Conservation (phyloP, 2,329 filamentous ascomycete species). For the Mollisia scopiformis region DNA sequence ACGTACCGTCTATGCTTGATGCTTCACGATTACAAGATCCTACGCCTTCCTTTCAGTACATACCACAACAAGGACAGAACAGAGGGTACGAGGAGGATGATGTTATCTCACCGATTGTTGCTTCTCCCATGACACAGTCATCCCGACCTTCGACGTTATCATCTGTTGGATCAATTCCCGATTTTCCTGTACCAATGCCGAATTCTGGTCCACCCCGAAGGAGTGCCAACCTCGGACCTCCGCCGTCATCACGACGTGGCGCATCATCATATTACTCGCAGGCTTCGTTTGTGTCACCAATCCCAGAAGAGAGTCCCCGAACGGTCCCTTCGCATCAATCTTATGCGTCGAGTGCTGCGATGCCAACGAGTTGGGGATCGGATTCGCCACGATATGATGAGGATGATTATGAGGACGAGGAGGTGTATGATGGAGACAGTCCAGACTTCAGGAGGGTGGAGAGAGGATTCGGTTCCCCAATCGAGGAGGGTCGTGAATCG, state of each 20-base stretch:
- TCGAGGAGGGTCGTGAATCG: slow-evolving; percentile 33
- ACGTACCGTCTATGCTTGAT: slow-evolving; percentile 62
- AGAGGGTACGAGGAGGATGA: slow-evolving; percentile 24
- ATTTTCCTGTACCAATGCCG: slow-evolving; percentile 41
- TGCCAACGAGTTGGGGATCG: slow-evolving; percentile 69
- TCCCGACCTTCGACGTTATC: slow-evolving; percentile 57
- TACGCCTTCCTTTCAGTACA: slow-evolving; percentile 55
- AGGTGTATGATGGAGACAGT: slow-evolving; percentile 17
- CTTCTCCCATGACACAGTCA: slow-evolving; percentile 50
- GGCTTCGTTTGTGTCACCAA: slow-evolving; percentile 71
- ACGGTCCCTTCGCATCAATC: slow-evolving; percentile 60
- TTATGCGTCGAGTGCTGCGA: slow-evolving; percentile 72
- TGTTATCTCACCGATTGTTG: slow-evolving; percentile 39
- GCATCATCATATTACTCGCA: slow-evolving; percentile 68
- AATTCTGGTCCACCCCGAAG: slow-evolving; percentile 40
- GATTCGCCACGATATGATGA: slow-evolving; percentile 41
- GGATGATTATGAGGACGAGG: slow-evolving; percentile 25
- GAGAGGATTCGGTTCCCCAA: slow-evolving; percentile 21
- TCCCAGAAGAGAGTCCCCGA: slow-evolving; percentile 69
- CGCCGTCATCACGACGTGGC: slow-evolving; percentile 61
- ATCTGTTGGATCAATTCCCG: slow-evolving; percentile 60
- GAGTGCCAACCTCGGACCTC: slow-evolving; percentile 60
- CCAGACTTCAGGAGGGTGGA: slow-evolving; percentile 19
- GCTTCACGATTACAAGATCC: slow-evolving; percentile 57
- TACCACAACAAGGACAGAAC: slow-evolving; percentile 25